Evolutionary conservation across 2,329 filamentous ascomycete species (phyloP), one percentile per base, ranked within the genome.

Genomic region (Pseudonectria buxi): DNA sequence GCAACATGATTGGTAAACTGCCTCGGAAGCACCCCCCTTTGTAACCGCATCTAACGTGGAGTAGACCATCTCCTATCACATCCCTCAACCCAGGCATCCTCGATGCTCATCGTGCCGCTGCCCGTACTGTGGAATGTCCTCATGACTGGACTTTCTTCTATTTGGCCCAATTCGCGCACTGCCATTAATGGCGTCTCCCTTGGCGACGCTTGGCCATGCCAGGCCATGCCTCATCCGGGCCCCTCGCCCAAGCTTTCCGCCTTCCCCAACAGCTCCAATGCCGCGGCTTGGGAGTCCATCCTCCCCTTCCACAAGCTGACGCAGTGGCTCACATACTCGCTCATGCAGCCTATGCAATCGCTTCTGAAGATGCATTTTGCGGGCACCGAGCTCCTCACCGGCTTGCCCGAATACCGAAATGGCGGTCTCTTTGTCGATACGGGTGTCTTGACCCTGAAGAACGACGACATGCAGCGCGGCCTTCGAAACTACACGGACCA

Each of bases 181-280:
- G 78, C 83, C 44, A 83, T 98, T 49, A 86, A 95, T 55, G 88
- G 88, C 2, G 73, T 86, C 18, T 79, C 88, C 0, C 77, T 98
- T 12, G 92, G 92, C 36, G 92, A 98, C 56, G 90, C 92, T 15
- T 98, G 92, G 92, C 85, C 83, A 0, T 95, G 89, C 63, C 79
- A 76, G 10, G 77, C 81, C 24, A 86, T 96, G 77, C 87, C 88
- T 1, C 68, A 71, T 30, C 47, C 53, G 1, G 76, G 74, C 4
- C 70, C 76, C 4, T 52, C 57, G 3, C 16, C 48, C 28, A 53
- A 53, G 36, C 39, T 53, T 7, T 53, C 50, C 30, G 44, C 50
- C 26, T 43, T 45, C 30, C 40, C 40, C 24, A 43, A 40, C 33
- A 45, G 32, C 35, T 32, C 40, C 35, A 54, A 53, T 18, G 43